A percentile compares a stretch with the other conserved stretches of the same genome.
phyloP scores from a whole-genome alignment of 148 eudicot genomes.

The Camellia japonica region DNA sequence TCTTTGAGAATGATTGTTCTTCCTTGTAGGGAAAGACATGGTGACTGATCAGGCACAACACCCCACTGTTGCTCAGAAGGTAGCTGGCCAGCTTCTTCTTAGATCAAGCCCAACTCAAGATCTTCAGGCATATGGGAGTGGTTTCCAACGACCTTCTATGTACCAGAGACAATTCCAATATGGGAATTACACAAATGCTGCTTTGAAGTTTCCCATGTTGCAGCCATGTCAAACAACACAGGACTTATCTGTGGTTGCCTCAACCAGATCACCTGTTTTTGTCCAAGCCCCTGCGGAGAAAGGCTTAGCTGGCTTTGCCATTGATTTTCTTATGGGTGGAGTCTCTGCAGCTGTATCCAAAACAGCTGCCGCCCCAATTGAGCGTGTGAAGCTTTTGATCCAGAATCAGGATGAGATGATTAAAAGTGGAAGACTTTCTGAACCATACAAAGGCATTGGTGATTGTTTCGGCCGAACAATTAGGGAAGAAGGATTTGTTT shows the following conservation, averaged over 20 bases:
- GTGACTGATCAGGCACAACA: conserved; percentile 7
- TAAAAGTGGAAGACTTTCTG: conserved; percentile 25
- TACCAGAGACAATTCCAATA: conserved; percentile 19
- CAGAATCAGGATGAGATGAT: conserved; percentile 34
- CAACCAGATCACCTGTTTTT: conserved; percentile 24
- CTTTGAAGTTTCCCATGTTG: conserved; percentile 22
- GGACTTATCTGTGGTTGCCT: conserved; percentile 19
- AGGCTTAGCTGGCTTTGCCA: conserved; percentile 24
- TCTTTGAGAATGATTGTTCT: background rate
- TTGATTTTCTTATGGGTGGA: conserved; percentile 39
- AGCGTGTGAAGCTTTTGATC: conserved; percentile 29
- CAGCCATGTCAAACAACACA: conserved; percentile 13
- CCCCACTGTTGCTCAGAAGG: conserved; percentile 15
- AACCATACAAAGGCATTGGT: conserved; percentile 31
- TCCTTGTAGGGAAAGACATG: conserved; percentile 10
- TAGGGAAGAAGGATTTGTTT: conserved; percentile 25
- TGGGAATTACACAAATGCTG: conserved; percentile 22
- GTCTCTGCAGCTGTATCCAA: conserved; percentile 33
- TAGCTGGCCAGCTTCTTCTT: conserved; percentile 12
- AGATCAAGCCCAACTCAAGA: conserved; percentile 1
- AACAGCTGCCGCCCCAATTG: conserved; percentile 31
- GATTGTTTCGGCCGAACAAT: conserved; percentile 36
- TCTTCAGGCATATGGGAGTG: background rate
- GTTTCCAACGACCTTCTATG: conserved; percentile 13
- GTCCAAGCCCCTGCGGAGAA: conserved; percentile 34